Evolutionary conservation across 768 basidiomycete genomes (phyloP), one percentile per base, ranked within the genome.

Genomic region (Sarcodon aspratus): DNA sequence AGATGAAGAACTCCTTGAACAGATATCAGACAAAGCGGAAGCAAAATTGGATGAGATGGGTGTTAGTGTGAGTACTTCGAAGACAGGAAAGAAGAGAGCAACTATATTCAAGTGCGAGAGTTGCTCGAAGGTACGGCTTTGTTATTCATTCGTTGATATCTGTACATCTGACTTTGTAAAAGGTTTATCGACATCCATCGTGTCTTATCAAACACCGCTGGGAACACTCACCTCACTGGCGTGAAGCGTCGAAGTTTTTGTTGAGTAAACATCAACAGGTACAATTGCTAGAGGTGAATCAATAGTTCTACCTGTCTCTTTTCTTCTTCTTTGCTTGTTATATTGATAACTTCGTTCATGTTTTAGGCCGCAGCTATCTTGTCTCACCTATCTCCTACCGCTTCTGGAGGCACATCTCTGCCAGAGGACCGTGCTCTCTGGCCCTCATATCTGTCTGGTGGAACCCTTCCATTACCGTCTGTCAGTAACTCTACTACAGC

Each of bases 161-260:
- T 50, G 33, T 7, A 36, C n/a, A 43, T 36, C 21, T 32, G 45
- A 18, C 17, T 21, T 17, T 47, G 38, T 34, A 44, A 12, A 60
- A 88, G 85, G 80, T 88, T 36, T 91, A 89, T 63, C 80, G 85
- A 47, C 94, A 98, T 65, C 92, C 92, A 2, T 90, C 87, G 10
- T 97, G 94, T 65, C 72, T 98, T 44, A 88, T 94, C 65, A 97
- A 97, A 65, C 95, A 98, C 61, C 85, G 95, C 33, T 98, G 95
- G 95, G 94, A 97, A 60, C 91, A 95, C 61, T 90, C 88, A 33
- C 88, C 89, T 15, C 92, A 96, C 59, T 98, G 95, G 95, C 83
- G 86, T 40, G 89, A 93, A 62, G 86, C 93, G 1, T 77, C 85
- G 55, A 90, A 93, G 62, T 82, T 93, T 57, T 79, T 92, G 33